These are phyloP conservation scores for Pleoardoris graminearum DNA, from an alignment of 2,329 filamentous ascomycete genomes.

Conservation along the genomic window DNA sequence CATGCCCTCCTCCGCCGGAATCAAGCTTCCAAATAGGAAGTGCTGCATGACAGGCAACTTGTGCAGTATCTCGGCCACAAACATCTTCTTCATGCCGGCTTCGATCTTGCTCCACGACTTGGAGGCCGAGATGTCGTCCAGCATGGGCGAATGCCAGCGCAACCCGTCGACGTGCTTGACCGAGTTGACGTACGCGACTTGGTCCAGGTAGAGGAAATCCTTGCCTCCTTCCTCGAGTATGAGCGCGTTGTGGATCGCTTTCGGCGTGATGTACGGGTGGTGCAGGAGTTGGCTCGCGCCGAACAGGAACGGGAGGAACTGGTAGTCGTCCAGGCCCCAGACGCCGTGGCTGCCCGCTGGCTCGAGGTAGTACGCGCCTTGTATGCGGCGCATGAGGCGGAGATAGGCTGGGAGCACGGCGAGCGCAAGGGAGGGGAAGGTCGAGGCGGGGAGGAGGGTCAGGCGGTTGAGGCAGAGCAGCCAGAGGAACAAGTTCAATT, in stretches of 20 bases:
- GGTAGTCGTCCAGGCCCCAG: slow-evolving; percentile 58
- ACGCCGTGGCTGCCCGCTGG: slow-evolving; percentile 63
- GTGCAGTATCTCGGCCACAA: slow-evolving; percentile 84
- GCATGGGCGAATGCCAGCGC: slow-evolving; percentile 96
- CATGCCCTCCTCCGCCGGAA: slow-evolving; percentile 84
- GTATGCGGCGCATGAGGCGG: slow-evolving; percentile 80
- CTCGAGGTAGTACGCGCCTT: slow-evolving; percentile 93
- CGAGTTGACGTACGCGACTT: slow-evolving; percentile 91
- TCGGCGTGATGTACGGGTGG: slow-evolving; percentile 61
- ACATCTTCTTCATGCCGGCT: slow-evolving; percentile 95
- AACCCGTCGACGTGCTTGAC: slow-evolving; percentile 95
- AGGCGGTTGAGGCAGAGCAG: slow-evolving; percentile 90
- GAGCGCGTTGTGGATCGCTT: slow-evolving; percentile 79
- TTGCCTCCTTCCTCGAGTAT: slow-evolving; percentile 82
- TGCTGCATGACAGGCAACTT: slow-evolving; percentile 99
- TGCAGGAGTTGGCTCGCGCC: slow-evolving; percentile 61
- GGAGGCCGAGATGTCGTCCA: slow-evolving; percentile 92
- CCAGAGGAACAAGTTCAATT: slow-evolving; percentile 97
- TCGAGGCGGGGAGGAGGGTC: slow-evolving; percentile 61
- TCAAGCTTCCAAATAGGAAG: slow-evolving; percentile 86
- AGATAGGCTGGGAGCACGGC: slow-evolving; percentile 83
- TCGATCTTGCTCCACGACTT: slow-evolving; percentile 93
- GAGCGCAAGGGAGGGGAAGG: slow-evolving; percentile 76
- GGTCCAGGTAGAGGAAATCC: slow-evolving; percentile 88
- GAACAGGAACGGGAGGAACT: slow-evolving; percentile 58